phyloP scores from a whole-genome alignment of 2,329 filamentous ascomycete species.

The Paramyrothecium roridum region DNA sequence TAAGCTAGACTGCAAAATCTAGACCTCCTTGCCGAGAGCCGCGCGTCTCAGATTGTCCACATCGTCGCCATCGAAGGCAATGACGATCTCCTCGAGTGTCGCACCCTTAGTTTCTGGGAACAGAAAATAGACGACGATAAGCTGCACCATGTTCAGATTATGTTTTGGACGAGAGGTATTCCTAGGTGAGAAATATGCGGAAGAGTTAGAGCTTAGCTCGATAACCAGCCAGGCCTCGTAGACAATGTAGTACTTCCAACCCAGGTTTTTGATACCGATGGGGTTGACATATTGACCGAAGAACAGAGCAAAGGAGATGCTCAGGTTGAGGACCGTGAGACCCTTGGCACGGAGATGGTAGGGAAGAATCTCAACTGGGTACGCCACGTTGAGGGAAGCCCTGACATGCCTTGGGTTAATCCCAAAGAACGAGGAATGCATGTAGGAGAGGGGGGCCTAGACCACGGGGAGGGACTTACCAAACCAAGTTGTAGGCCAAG shows the following conservation, averaged over 20 bases:
- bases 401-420: constrained; percentile 32
- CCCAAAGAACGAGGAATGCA: constrained; percentile 25
- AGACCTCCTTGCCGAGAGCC: too few species aligned
- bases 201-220: too few species aligned
- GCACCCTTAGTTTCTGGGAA: constrained; percentile 6
- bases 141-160: too few species aligned
- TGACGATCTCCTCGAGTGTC: constrained; percentile 7
- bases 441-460: too few species aligned
- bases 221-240: constrained; percentile 8
- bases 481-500: too few species aligned
- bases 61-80: constrained; percentile 5
- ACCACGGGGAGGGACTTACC: too few species aligned
- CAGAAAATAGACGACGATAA: constrained; percentile 7
- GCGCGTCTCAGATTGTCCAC: constrained; percentile 2
- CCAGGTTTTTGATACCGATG: constrained; percentile 21
- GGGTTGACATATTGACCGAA: constrained; percentile 41
- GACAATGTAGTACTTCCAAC: constrained; percentile 9
- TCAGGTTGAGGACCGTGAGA: constrained; percentile 17
- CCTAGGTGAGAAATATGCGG: too few species aligned
- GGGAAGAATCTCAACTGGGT: constrained; percentile 41
- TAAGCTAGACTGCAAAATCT: too few species aligned
- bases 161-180: too few species aligned
- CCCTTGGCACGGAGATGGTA: constrained; percentile 25
- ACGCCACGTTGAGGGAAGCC: constrained; percentile 37
- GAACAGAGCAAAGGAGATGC: constrained; percentile 16